phyloP scores from a whole-genome alignment of 176 grass and related monocot genomes.

The Aegilops speltoides region DNA sequence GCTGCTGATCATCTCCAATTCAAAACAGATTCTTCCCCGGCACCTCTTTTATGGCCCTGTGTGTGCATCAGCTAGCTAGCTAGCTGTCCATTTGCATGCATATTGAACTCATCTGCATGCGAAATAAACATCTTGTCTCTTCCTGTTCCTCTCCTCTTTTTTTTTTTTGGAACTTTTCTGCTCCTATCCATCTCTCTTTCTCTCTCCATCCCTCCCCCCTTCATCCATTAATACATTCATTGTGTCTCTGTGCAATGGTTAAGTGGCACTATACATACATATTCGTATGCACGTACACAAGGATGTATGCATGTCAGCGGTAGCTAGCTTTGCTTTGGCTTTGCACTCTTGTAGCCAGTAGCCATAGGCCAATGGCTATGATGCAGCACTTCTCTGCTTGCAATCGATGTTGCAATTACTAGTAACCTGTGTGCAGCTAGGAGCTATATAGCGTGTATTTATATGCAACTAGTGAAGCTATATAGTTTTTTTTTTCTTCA shows the following conservation, averaged over 20 bases:
- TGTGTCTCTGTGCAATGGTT: neutral
- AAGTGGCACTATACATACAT: neutral
- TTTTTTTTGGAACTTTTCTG: neutral
- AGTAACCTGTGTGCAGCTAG: constrained; percentile 1
- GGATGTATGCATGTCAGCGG: neutral
- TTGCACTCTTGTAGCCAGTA: constrained; percentile 20
- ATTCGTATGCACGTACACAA: neutral
- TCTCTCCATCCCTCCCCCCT: neutral
- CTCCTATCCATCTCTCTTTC: neutral
- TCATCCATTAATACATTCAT: constrained; percentile 24
- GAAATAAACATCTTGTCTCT: constrained; percentile 69
- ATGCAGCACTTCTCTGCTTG: neutral
- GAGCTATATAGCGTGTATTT: neutral
- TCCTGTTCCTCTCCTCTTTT: neutral
- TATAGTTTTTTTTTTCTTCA: neutral
- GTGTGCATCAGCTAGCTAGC: neutral
- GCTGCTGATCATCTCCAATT: constrained; percentile 40
- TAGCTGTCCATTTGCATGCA: constrained; percentile 32
- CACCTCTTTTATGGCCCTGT: constrained; percentile 30
- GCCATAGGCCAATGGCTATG: neutral
- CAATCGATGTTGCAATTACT: constrained; percentile 26
- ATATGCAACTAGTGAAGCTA: neutral
- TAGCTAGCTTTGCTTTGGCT: neutral
- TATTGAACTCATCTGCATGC: constrained; percentile 50
- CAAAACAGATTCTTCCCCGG: constrained; percentile 36